Conservation (phyloP, 2,329 filamentous ascomycete genomes). For the Sphaerulina vaccinii region DNA sequence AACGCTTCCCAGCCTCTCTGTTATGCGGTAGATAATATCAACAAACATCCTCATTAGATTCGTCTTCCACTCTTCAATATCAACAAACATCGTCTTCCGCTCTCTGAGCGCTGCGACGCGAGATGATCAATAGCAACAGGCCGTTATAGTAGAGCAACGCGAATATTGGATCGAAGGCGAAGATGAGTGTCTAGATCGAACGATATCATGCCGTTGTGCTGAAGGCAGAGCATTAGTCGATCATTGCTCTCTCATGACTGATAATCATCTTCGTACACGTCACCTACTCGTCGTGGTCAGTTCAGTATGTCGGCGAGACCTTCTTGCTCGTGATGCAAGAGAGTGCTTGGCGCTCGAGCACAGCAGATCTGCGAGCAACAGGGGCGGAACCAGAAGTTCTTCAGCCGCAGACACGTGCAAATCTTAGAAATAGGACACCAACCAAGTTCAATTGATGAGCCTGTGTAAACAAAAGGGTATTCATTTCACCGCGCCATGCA, state of each 20-base stretch:
- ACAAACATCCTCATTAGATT: slow-evolving; percentile 9
- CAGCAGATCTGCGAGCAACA: neutral
- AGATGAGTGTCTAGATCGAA: neutral
- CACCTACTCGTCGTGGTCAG: no score
- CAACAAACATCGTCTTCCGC: slow-evolving; percentile 6
- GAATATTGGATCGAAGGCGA: neutral
- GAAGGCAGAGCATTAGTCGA: neutral
- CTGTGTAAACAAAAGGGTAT: no score
- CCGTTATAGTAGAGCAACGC: neutral
- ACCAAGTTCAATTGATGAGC: neutral
- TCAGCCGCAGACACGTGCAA: neutral
- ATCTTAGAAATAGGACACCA: neutral
- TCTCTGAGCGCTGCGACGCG: neutral
- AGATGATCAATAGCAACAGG: slow-evolving; percentile 1
- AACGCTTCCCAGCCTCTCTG: slow-evolving; percentile 8
- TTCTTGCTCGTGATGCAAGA: no score
- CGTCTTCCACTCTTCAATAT: slow-evolving; percentile 3
- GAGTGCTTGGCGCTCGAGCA: neutral
- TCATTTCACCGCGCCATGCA: no score
- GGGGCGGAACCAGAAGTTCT: neutral
- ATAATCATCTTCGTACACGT: neutral
- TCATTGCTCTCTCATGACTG: neutral
- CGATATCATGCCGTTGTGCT: neutral
- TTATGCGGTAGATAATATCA: slow-evolving; percentile 1
- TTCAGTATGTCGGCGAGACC: no score